Evolutionary conservation across 768 basidiomycete genomes (phyloP), one percentile per base, ranked within the genome.

Genomic region (Kwoniella dejecticola): DNA sequence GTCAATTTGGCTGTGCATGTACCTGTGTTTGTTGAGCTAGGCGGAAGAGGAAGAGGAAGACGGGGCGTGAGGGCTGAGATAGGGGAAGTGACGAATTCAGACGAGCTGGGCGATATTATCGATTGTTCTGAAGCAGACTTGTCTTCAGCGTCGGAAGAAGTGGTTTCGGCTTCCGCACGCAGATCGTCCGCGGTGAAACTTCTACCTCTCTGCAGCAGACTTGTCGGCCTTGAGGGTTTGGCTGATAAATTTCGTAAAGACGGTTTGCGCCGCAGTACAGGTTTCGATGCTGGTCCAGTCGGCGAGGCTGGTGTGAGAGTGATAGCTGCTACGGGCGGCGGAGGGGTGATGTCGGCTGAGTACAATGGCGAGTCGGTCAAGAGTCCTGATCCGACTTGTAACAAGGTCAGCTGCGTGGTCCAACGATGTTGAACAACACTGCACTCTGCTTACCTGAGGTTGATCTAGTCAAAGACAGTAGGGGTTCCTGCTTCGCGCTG

Each of bases 111-210:
- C 4, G 21, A 24, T 2, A 50, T 31, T 10, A 50, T 50, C n/a
- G 48, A 42, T 19, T 24, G 48, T 13, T 36, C 29, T 11, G 26
- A 13, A 8, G 19, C 41, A 30, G 10, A 30, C 19, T 24, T 6
- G 30, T 50, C 17, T 1, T 54, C 52, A 41, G 29, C 36, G 7
- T n/a, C 29, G 7, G 52, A 31, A 23, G 56, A 36, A 15, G 38
- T 21, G 10, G 56, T 23, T 12, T 60, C 61, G 13, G 56, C 64
- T 49, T 72, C 68, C 11, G 70, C 68, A 31, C 64, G 58, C 1
- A 77, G 59, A 40, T 77, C 75, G 27, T 58, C 60, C 6, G 75
- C 75, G 3, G 75, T 77, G 57, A 75, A 77, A 50, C 72, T 74
- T 11, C 66, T 29, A 24, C 73, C 73, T 46, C 75, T 59, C 53